Evolutionary conservation across 1,139 yeast species (phyloP), one percentile per base, ranked within the genome.

Genomic region (Candida labiduridarum): DNA sequence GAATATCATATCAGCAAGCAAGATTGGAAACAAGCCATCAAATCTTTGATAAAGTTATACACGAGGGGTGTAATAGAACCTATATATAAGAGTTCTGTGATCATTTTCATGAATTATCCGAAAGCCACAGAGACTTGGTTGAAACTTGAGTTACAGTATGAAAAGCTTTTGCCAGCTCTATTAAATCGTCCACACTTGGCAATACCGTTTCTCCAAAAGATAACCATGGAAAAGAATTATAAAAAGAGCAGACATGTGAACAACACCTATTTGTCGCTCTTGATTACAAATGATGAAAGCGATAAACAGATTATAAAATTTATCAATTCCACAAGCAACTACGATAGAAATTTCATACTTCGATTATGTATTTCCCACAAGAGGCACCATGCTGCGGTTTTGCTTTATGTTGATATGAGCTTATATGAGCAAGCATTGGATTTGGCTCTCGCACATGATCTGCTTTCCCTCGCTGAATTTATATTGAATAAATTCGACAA

Each of bases 341-440:
- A 79, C 60, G 96, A 91, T 62, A 69, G 84, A 2, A 91, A 89
- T 57, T 89, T 88, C 57, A 82, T 92, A 1, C 67, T 94, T 42
- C 73, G 98, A 49, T 67, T 91, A 39, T 89, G 96, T 59, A 76
- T 87, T 47, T 79, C 79, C 46, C 78, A 82, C 60, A 67, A 78
- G 14, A 83, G 82, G 52, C 74, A 78, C 45, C 82, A 82, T 53
- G 80, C 92, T 0, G 90, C 96, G 0, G 84, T 90, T 5, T 79
- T 82, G 52, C 79, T 94, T 33, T 83, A 88, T 58, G 75, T 82
- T 50, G 79, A 74, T 50, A 70, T 89, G 71, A 82, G 78, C 4
- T 74, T 87, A 46, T 89, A 78, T 62, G 96, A 89, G 53, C 94
- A 89, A 52, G 98, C 98, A 0, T 83, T 92, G 39, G 76, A 78